phyloP scores from a whole-genome alignment of 192 early-diverging fungal species.

The Obelidium mucronatum region DNA sequence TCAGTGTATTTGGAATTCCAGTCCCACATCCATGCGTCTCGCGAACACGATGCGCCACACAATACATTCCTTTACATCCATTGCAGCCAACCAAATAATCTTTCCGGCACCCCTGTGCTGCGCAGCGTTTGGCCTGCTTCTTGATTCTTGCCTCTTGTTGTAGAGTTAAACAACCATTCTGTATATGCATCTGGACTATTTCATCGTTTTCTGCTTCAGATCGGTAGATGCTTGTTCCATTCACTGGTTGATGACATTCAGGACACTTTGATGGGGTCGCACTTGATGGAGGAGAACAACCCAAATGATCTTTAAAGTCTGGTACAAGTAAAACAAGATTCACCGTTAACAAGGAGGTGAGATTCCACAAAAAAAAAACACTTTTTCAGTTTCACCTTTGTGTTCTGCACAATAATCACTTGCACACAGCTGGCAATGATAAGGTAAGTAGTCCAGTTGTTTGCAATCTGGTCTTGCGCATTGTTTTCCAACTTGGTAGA shows the following conservation, averaged over 20 bases:
- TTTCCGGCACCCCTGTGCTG: constrained; percentile 1
- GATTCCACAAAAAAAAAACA: not conserved
- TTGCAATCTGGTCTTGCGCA: constrained; percentile 40
- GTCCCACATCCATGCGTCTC: constrained; percentile 19
- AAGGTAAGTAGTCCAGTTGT: constrained; percentile 45
- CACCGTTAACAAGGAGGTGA: not conserved
- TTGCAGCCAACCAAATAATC: constrained; percentile 11
- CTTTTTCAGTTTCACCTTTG: no score
- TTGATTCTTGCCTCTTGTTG: not conserved
- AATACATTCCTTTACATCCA: constrained; percentile 12
- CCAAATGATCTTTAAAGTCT: constrained; percentile 31
- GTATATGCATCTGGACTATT: constrained; percentile 5
- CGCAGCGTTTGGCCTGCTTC: constrained; percentile 7
- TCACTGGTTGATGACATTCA: constrained; percentile 22
- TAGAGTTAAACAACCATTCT: constrained; percentile 1
- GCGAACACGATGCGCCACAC: constrained; percentile 4
- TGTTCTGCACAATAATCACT: constrained; percentile 31
- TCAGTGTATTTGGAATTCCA: not conserved
- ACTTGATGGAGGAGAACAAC: constrained; percentile 1
- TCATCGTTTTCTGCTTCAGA: not conserved
- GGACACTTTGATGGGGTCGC: constrained; percentile 5
- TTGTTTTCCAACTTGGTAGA: constrained; percentile 34
- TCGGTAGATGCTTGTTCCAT: constrained; percentile 21
- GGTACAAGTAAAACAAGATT: no score
- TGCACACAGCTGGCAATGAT: constrained; percentile 30